Evolutionary conservation across 345 rosid genomes (phyloP).

Genomic region (Streptanthus diversifolius): DNA sequence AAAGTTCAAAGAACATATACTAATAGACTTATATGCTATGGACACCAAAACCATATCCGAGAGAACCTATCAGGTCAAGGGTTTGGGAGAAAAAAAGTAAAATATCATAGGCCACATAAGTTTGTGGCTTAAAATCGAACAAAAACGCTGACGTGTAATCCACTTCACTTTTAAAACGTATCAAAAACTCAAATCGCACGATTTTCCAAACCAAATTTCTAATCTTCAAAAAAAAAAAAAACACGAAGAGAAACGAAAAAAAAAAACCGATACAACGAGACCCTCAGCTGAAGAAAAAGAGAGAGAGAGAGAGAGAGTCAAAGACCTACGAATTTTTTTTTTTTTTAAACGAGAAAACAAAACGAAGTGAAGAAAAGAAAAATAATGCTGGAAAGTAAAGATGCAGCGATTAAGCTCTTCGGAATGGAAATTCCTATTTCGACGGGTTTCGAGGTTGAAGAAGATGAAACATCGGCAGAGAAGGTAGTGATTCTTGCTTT

Average conservation of each 20-base stretch:
- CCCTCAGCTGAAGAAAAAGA: too few relatives aligned
- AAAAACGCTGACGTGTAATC: constrained; percentile 55
- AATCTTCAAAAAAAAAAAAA: constrained; percentile 24
- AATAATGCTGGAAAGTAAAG: constrained; percentile 44
- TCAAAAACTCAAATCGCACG: constrained; percentile 40
- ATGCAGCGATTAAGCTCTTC: constrained; percentile 69
- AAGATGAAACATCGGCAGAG: constrained; percentile 29
- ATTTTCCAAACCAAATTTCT: constrained; percentile 1
- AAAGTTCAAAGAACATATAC: not conserved
- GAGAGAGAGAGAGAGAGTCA: constrained; percentile 4
- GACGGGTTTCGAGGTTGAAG: constrained; percentile 14
- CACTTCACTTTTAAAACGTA: constrained; percentile 57
- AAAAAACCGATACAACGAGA: too few relatives aligned
- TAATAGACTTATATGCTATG: not conserved
- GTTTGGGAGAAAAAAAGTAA: constrained; percentile 32
- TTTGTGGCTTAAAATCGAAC: constrained; percentile 72
- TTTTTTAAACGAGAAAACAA: not conserved
- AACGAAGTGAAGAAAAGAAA: not conserved
- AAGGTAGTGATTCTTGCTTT: constrained; percentile 44
- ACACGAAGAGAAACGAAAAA: not conserved
- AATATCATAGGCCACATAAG: constrained; percentile 60
- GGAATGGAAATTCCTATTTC: constrained; percentile 61
- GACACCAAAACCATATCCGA: not conserved
- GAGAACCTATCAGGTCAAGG: not conserved
- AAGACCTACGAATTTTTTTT: not conserved